phyloP scores from a whole-genome alignment of 345 rosid genomes.

The Lumnitzera racemosa region DNA sequence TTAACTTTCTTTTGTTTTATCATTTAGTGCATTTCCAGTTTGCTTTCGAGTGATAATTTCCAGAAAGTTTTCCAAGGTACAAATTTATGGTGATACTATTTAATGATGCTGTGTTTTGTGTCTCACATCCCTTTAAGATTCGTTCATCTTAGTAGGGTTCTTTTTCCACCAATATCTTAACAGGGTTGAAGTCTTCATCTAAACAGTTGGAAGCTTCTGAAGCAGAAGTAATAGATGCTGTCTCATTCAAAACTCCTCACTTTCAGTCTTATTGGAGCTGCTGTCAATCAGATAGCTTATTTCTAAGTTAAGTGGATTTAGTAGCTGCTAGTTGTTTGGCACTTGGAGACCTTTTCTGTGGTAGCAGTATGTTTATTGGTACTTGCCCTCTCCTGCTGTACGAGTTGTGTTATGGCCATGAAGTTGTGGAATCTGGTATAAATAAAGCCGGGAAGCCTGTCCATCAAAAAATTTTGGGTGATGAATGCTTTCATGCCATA shows the following conservation, averaged over 20 bases:
- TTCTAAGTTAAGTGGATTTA: too few relatives aligned
- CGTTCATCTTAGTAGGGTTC: background rate
- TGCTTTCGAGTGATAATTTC: constrained; percentile 2
- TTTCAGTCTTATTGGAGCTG: constrained; percentile 15
- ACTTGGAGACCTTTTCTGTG: constrained; percentile 9
- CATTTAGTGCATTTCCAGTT: background rate
- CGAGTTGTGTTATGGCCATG: constrained; percentile 22
- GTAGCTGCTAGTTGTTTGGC: background rate
- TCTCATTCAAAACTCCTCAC: constrained; percentile 18
- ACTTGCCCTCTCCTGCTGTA: constrained; percentile 17
- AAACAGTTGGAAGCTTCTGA: constrained; percentile 27
- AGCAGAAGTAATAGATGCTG: constrained; percentile 24
- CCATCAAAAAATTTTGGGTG: constrained; percentile 23
- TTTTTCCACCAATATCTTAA: background rate
- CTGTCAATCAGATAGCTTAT: background rate
- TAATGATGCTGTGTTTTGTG: background rate
- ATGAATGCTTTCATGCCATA: constrained; percentile 11
- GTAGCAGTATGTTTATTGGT: constrained; percentile 35
- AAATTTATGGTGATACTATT: background rate
- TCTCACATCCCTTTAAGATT: background rate
- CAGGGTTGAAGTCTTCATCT: constrained; percentile 46
- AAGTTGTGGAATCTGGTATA: constrained; percentile 29
- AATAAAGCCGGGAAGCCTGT: constrained; percentile 44
- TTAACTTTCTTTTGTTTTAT: background rate
- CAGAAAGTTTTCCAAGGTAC: constrained; percentile 2